Percentiles rank a stretch among this genome's conserved stretches.
phyloP scores from a whole-genome alignment of 2,329 filamentous ascomycete genomes.

The Neurospora sp. region DNA sequence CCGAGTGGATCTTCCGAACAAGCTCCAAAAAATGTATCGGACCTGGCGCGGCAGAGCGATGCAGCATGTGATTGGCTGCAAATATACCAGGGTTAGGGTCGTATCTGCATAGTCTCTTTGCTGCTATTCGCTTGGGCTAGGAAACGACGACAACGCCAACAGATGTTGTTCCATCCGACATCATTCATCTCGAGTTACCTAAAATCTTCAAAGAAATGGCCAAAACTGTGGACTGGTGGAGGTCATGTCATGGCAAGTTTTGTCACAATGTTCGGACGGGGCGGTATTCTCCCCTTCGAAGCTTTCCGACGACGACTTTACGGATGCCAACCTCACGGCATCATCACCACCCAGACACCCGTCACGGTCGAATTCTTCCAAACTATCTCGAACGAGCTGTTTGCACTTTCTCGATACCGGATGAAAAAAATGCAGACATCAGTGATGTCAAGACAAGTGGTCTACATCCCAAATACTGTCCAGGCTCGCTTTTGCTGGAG shows the following conservation, averaged over 20 bases:
- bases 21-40: not conserved
- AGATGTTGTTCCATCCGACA: not conserved
- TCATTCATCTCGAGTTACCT: not conserved
- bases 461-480: not conserved
- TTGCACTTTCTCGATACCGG: not conserved
- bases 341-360: not conserved
- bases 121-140: not conserved
- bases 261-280: not conserved
- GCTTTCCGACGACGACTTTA: not conserved
- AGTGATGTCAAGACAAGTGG: not conserved
- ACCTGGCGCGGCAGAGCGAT: not conserved
- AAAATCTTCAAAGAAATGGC: not conserved
- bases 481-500: not conserved
- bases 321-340: not conserved
- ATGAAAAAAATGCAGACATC: not conserved
- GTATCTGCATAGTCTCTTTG: not conserved
- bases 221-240: not conserved
- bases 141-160: not conserved
- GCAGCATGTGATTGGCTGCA: not conserved
- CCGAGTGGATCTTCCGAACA: not conserved
- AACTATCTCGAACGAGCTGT: not conserved
- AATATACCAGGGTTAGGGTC: not conserved
- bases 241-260: fast-evolving
- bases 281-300: not conserved
- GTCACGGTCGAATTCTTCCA: not conserved